Percentiles rank a stretch among this genome's conserved stretches.
Conservation (phyloP, 495 filamentous ascomycete genomes). For the Cairneyella variabilis region DNA sequence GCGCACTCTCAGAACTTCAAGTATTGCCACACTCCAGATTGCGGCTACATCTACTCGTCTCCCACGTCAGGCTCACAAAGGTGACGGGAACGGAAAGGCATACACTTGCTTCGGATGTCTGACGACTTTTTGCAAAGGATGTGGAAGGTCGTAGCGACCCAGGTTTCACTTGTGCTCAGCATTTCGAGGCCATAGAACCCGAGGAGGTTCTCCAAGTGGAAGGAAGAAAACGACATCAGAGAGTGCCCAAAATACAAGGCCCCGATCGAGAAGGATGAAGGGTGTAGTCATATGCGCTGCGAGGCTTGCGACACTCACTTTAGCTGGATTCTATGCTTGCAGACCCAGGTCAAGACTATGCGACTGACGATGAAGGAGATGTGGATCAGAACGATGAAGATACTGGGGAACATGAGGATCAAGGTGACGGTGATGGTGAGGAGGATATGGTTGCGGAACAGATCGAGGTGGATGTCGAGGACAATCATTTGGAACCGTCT, state of each 20-base stretch:
- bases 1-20: background rate
- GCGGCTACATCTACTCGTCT: background rate
- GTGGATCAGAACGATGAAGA: no score
- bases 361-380: no score
- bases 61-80: background rate
- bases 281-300: conserved; percentile 37
- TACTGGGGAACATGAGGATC: no score
- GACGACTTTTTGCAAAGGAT: background rate
- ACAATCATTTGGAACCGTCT: no score
- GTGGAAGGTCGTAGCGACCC: conserved; percentile 28
- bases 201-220: background rate
- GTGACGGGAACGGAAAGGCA: background rate
- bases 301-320: conserved; percentile 30
- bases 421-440: no score
- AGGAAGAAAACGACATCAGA: conserved; percentile 23
- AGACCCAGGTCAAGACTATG: no score
- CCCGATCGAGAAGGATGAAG: conserved; percentile 31
- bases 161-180: conserved; percentile 30
- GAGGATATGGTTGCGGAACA: no score
- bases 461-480: no score
- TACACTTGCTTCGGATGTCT: background rate
- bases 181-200: background rate
- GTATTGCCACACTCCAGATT: background rate
- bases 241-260: conserved; percentile 29
- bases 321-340: no score